These are phyloP conservation scores for Cyberlindnera samutprakarnensis DNA, from an alignment of 805 yeast species.

Conservation along the genomic window DNA sequence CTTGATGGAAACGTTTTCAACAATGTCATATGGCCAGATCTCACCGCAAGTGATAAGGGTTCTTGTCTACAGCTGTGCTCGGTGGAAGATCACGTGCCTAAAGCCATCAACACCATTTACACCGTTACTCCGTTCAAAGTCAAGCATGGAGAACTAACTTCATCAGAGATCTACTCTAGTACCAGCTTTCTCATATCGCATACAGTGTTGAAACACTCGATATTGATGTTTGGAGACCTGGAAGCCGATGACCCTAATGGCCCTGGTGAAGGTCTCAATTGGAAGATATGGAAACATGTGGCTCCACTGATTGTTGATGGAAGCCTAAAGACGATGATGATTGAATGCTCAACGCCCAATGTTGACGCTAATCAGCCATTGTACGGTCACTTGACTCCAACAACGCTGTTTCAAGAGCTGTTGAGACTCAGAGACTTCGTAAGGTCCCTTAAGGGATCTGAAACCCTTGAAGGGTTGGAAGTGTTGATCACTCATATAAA, in stretches of 20 bases:
- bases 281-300: constrained; percentile 49
- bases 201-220: constrained; percentile 22
- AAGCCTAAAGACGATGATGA: constrained; percentile 46
- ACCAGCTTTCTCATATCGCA: constrained; percentile 55
- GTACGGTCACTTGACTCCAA: constrained; percentile 80
- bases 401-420: constrained; percentile 52
- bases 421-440: constrained; percentile 1
- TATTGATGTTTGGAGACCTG: constrained; percentile 77
- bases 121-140: constrained; percentile 30
- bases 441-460: not conserved
- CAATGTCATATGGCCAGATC: constrained; percentile 74
- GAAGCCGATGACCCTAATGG: constrained; percentile 55
- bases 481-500: constrained; percentile 37
- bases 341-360: constrained; percentile 69
- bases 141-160: constrained; percentile 32
- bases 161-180: constrained; percentile 24
- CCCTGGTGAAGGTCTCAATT: constrained; percentile 23
- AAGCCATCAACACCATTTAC: constrained; percentile 8
- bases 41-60: too few species aligned
- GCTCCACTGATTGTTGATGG: constrained; percentile 36
- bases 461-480: constrained; percentile 16
- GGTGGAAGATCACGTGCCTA: not conserved
- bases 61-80: too few species aligned
- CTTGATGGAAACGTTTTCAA: constrained; percentile 58
- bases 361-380: constrained; percentile 39